A percentile compares a stretch with the other conserved stretches of the same genome.
Evolutionary conservation across 2,329 filamentous ascomycete genomes (phyloP).

Genomic region (Diaporthe sp.): DNA sequence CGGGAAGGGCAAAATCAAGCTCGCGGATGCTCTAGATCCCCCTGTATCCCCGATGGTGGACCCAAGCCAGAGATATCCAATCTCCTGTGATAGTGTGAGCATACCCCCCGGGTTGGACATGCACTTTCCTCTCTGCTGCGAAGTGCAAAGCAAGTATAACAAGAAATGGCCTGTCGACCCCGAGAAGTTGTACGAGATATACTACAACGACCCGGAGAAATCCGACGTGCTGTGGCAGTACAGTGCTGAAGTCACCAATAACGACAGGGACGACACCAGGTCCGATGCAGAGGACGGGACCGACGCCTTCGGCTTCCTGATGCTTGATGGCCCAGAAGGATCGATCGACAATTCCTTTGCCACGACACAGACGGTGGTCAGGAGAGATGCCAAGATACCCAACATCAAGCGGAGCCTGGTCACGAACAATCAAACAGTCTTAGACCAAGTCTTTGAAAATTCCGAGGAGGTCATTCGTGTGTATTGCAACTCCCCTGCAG

Average conservation of each 20-base stretch:
- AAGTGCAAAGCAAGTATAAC: slow-evolving; percentile 33
- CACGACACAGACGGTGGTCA: slow-evolving; percentile 37
- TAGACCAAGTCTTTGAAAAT: no score
- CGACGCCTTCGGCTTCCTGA: slow-evolving; percentile 46
- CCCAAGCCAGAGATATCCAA: neutral
- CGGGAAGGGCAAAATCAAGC: neutral
- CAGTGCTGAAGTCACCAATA: slow-evolving; percentile 39
- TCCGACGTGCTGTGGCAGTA: slow-evolving; percentile 38
- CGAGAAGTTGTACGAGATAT: neutral
- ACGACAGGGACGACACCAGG: slow-evolving; percentile 33
- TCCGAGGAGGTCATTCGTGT: no score
- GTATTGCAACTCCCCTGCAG: no score
- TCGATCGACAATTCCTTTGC: slow-evolving; percentile 42
- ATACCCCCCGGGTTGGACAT: neutral
- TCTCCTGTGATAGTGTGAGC: neutral
- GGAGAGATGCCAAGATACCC: neutral
- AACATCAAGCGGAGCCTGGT: neutral
- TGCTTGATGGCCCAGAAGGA: slow-evolving; percentile 43
- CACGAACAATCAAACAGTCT: no score
- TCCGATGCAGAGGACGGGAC: slow-evolving; percentile 29
- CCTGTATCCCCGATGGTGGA: neutral
- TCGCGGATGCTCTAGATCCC: neutral
- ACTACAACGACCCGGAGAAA: slow-evolving; percentile 24
- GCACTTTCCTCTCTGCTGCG: slow-evolving; percentile 32
- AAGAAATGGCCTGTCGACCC: slow-evolving; percentile 41